Conservation (phyloP, 164 flowering plant species). For the Sextonia rubra region DNA sequence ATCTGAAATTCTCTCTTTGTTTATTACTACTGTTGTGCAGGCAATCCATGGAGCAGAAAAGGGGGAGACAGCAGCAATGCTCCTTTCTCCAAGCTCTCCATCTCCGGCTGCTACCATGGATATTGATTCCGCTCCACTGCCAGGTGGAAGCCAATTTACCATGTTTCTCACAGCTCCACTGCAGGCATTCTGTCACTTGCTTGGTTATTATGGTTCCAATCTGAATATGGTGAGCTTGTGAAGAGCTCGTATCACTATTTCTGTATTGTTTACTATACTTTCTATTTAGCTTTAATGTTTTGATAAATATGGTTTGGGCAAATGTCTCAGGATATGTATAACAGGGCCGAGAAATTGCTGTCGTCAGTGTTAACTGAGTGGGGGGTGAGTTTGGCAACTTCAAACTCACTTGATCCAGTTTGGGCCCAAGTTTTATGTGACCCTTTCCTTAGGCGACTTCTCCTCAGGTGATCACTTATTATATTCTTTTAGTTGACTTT, state of each 20-base stretch:
- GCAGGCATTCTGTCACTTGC: slow-evolving; percentile 76
- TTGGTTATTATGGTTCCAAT: slow-evolving; percentile 65
- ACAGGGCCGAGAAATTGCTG: slow-evolving; percentile 61
- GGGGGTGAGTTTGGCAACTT: slow-evolving; percentile 60
- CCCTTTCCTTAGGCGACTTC: slow-evolving; percentile 83
- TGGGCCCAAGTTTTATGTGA: slow-evolving; percentile 80
- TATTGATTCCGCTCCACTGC: slow-evolving; percentile 44
- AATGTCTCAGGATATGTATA: slow-evolving; percentile 48
- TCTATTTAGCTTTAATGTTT: neutral
- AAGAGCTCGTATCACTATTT: neutral
- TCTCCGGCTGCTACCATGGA: slow-evolving; percentile 28
- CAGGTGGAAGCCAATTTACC: slow-evolving; percentile 76
- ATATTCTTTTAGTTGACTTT: too few species aligned
- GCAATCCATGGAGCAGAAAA: slow-evolving; percentile 65
- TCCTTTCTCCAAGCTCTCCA: slow-evolving; percentile 65
- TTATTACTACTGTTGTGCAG: slow-evolving; percentile 30
- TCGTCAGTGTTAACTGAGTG: slow-evolving; percentile 59
- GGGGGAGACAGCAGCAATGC: slow-evolving; percentile 79
- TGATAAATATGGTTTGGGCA: neutral
- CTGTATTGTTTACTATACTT: neutral
- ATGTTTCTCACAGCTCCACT: slow-evolving; percentile 82
- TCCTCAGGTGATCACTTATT: slow-evolving; percentile 50
- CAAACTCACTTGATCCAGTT: slow-evolving; percentile 63
- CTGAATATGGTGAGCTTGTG: slow-evolving; percentile 50
- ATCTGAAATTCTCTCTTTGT: neutral